phyloP scores from a whole-genome alignment of 768 basidiomycete species.

The Termitomyces eurrhizus region DNA sequence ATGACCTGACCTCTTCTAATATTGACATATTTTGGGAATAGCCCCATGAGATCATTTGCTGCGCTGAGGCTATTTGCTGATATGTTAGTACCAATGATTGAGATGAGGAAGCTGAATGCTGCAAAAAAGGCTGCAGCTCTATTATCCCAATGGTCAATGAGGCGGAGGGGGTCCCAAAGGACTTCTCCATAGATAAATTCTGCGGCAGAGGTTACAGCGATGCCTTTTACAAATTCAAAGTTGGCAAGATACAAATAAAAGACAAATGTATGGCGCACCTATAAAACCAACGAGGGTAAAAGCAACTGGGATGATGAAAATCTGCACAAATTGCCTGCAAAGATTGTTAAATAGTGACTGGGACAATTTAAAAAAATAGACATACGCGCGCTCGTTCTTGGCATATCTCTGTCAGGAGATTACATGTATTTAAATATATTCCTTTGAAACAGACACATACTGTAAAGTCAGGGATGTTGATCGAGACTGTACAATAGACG shows the following conservation, averaged over 20 bases:
- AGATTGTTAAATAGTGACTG: neutral
- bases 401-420: conserved; percentile 59
- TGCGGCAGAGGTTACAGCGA: conserved; percentile 78
- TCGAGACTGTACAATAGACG: conserved; percentile 64
- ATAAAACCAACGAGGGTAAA: conserved; percentile 78
- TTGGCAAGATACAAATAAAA: neutral
- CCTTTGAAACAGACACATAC: conserved; percentile 13
- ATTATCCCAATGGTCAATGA: conserved; percentile 82
- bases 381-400: conserved; percentile 58
- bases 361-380: neutral
- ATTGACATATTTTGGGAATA: conserved; percentile 74
- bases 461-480: conserved; percentile 88
- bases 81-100: conserved; percentile 70
- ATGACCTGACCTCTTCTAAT: conserved; percentile 76
- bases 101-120: conserved; percentile 67
- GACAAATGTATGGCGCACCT: conserved; percentile 25
- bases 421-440: too few relatives aligned
- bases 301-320: conserved; percentile 69
- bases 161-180: conserved; percentile 70
- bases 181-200: conserved; percentile 62
- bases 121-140: conserved; percentile 85
- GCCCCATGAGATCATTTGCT: conserved; percentile 80
- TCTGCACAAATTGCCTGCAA: conserved; percentile 65
- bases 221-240: conserved; percentile 31
- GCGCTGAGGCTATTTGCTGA: conserved; percentile 74